Percentiles rank a stretch among this genome's conserved stretches.
Evolutionary conservation across 208 protist species (phyloP).

Genomic region (Kentomonas sorsogonicus): DNA sequence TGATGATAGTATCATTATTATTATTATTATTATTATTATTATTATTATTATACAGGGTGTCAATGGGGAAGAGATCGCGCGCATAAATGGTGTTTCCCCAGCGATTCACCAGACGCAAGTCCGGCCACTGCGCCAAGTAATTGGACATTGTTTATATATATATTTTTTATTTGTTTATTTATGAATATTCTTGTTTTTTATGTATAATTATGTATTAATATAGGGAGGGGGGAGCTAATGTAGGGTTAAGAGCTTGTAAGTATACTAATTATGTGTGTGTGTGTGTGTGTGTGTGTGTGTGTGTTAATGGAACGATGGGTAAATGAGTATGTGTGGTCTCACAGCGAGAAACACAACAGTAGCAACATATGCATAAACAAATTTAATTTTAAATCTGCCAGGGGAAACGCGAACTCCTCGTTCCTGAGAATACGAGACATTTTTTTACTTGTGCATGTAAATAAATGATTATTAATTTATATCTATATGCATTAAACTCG

Average conservation of each 20-base stretch:
- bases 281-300: conserved; percentile 4
- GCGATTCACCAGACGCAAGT: conserved; percentile 19
- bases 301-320: not conserved
- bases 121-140: conserved; percentile 44
- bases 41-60: not conserved
- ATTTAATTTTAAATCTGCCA: not conserved
- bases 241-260: not conserved
- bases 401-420: not conserved
- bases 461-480: not conserved
- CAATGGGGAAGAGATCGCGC: not conserved
- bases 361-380: not conserved
- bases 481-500: not conserved
- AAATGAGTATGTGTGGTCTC: not conserved
- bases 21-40: not conserved
- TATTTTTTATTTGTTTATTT: conserved; percentile 6
- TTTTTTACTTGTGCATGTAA: not conserved
- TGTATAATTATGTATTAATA: not conserved
- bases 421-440: too few relatives aligned
- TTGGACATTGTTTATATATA: conserved; percentile 17
- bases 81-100: not conserved
- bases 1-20: not conserved
- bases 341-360: too few relatives aligned
- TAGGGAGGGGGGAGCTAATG: not conserved
- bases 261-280: conserved; percentile 3
- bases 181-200: not conserved